These are phyloP conservation scores for Monosporascus ibericus DNA, from an alignment of 2,329 filamentous ascomycete species.

Conservation along the genomic window DNA sequence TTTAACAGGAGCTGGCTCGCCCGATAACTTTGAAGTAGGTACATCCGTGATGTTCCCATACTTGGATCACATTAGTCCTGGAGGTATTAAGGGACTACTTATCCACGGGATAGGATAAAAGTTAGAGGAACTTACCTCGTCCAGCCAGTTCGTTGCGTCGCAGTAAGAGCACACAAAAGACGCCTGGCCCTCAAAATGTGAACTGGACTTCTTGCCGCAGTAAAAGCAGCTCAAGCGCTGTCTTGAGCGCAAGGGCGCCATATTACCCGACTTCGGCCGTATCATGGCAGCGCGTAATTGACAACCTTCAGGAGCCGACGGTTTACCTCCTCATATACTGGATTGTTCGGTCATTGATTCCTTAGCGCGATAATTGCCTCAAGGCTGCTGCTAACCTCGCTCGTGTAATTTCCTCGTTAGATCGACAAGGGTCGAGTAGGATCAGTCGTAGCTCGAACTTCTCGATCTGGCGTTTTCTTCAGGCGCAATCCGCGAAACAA, in stretches of 20 bases:
- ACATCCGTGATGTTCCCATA: constrained; percentile 88
- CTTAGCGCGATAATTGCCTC: neutral
- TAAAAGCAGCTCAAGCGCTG: constrained; percentile 67
- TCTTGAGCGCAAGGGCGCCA: constrained; percentile 24
- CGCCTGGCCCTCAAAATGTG: constrained; percentile 52
- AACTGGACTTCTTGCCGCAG: constrained; percentile 64
- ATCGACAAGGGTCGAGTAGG: too few species aligned
- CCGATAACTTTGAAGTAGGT: constrained; percentile 54
- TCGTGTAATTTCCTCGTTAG: neutral
- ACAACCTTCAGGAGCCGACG: constrained; percentile 3
- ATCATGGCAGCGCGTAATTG: neutral
- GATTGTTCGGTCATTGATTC: neutral
- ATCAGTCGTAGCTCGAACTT: neutral
- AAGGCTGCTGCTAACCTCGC: neutral
- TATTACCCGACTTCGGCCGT: constrained; percentile 2
- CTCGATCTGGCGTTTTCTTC: neutral
- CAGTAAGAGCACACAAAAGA: constrained; percentile 71
- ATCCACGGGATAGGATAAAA: constrained; percentile 3
- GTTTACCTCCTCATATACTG: neutral
- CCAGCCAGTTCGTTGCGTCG: constrained; percentile 83
- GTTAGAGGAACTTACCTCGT: constrained; percentile 55
- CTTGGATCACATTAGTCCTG: constrained; percentile 37
- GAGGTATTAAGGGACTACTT: constrained; percentile 1
- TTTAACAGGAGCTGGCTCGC: constrained; percentile 33
- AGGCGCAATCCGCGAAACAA: neutral